Base-by-base conservation (phyloP, 306 rosid species). In the Pueraria montana region DNA sequence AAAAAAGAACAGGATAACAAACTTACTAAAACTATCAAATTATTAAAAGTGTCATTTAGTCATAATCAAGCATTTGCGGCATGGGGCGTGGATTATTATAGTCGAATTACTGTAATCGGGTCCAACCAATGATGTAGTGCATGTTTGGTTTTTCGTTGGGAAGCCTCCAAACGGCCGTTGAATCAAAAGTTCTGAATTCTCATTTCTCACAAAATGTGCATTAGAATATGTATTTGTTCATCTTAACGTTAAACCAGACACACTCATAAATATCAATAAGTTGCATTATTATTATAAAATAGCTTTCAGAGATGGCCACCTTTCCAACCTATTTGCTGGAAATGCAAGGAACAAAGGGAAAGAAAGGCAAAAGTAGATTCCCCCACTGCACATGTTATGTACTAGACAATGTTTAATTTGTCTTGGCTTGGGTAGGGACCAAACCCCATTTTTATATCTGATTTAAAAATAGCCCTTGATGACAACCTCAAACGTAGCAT, bases 261-360 rank as follows among this genome's bases (percentile, higher is more conserved):
- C n/a, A n/a, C n/a, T n/a, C n/a, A n/a, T n/a, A n/a, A n/a, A 77
- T 73, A 86, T 86, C 80, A 77, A 66, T 62, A 65, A 72, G 77
- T 73, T 82, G 45, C 74, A 78, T 86, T 78, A 82, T 86, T 78
- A 82, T 82, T 67, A 66, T 53, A 71, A 65, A n/a, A n/a, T n/a
- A n/a, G n/a, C 73, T 73, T 80, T 83, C 45, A 80, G 92, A 83
- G 86, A 84, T 86, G 89, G 78, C 64, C 55, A 78, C 76, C 87
- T 84, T 83, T 91, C 89, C 91, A 93, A 83, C 89, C 87, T 84
- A 90, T 78, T 90, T 90, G 94, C 92, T 87, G 90, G 88, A 91
- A 86, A 87, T 89, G 88, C 83, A 89, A 90, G 94, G 89, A 85
- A 90, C 91, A 86, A 83, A 84, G 76, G 78, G 83, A 74, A 72